Base-by-base conservation (phyloP, 169 alveolate species). In the Plasmodium adleri region DNA sequence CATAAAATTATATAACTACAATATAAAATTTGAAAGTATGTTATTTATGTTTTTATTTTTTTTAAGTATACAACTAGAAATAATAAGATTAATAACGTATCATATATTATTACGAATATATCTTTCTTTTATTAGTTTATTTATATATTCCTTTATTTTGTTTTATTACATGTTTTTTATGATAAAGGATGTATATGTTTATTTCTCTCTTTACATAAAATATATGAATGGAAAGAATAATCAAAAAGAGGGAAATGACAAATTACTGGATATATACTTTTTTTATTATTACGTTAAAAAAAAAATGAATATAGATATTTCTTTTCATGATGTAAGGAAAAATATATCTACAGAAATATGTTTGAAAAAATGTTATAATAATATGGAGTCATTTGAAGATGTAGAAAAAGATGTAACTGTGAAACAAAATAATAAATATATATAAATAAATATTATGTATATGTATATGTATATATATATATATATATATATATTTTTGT, bases 41-140 rank as follows among this genome's bases (percentile, higher is more conserved):
- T 60, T 52, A 71, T 71, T 86, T 62, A 71, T 86, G 92, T 86
- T 70, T 72, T 62, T 86, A 72, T 86, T 86, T 86, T 86, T 86
- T 86, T 71, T 86, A 59, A 86, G 50, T 58, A n/a, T 86, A 47
- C 92, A 86, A 59, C n/a, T 86, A 66, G 92, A 86, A 39, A 73
- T 59, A 73, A 39, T 86, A 58, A 26, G 92, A 72, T 43, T 86
- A 86, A 58, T 86, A 52, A 86, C 92, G 20, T 86, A 86, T 66
- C 26, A 86, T 56, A 86, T 71, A 45, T n/a, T 26, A 28, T 73
- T 72, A 45, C 43, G 92, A 49, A 52, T 71, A 24, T 15, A 12
- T n/a, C 54, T 86, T 26, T 86, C 92, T 56, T 60, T 71, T 24
- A 20, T 49, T 62, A 86, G 88, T 17, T 7, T 86, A 10, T 71